Percentiles rank a stretch among this genome's conserved stretches.
These are phyloP conservation scores for Nakazawaea ernobii DNA, from an alignment of 805 yeast genomes.

Conservation along the genomic window DNA sequence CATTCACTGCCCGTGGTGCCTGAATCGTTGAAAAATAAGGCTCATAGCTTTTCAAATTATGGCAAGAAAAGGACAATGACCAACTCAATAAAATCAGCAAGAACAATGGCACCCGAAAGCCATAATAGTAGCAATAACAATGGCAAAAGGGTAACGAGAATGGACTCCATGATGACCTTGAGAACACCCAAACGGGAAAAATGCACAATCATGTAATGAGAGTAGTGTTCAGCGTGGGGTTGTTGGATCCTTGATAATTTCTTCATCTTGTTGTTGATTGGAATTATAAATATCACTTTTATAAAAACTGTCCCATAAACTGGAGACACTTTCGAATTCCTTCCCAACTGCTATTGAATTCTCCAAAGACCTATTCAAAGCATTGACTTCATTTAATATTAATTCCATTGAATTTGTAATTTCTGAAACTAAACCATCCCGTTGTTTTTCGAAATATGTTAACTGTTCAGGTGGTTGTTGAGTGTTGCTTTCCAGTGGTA, in stretches of 20 bases:
- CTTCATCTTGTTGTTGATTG: conserved; percentile 15
- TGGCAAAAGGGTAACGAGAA: background rate
- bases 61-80: background rate
- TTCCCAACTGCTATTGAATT: conserved; percentile 68
- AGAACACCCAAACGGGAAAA: background rate
- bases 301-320: conserved; percentile 67
- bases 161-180: background rate
- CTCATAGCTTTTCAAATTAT: background rate
- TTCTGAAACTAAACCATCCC: conserved; percentile 53
- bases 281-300: conserved; percentile 19
- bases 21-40: background rate
- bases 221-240: background rate
- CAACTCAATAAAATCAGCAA: background rate
- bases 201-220: background rate
- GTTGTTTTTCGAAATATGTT: conserved; percentile 48
- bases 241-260: background rate
- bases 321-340: conserved; percentile 66
- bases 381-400: conserved; percentile 56
- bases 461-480: background rate
- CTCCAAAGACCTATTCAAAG: conserved; percentile 61
- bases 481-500: background rate
- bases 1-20: background rate
- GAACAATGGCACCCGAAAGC: background rate
- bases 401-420: conserved; percentile 56
- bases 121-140: background rate